These are phyloP conservation scores for Paraconiothyrium sp. DNA, from an alignment of 2,329 filamentous ascomycete species.

Conservation along the genomic window DNA sequence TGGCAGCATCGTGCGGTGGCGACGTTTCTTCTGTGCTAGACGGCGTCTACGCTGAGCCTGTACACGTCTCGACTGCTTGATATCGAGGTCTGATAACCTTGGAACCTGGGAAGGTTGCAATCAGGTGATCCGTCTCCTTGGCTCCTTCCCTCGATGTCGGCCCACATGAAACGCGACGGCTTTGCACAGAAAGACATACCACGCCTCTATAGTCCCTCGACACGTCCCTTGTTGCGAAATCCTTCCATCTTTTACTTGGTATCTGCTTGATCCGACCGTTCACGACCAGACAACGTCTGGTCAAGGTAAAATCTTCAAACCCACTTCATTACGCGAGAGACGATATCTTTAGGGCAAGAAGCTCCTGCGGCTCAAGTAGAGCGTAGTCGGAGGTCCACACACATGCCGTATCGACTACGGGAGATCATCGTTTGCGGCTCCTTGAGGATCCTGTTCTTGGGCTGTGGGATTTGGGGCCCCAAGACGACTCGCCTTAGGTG, in stretches of 20 bases:
- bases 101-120: background rate
- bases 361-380: background rate
- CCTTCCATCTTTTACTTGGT: no score
- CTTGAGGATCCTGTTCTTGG: conserved; percentile 7
- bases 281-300: background rate
- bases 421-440: conserved; percentile 11
- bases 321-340: background rate
- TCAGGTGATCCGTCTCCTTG: conserved; percentile 2
- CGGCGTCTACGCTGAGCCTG: background rate
- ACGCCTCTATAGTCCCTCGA: background rate
- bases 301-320: background rate
- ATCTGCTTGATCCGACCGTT: no score
- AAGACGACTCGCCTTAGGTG: conserved; percentile 3
- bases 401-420: background rate
- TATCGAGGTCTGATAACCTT: background rate
- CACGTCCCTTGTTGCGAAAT: no score
- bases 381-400: background rate
- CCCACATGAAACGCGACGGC: background rate
- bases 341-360: background rate
- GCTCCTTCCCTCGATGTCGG: background rate
- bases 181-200: background rate
- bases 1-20: background rate
- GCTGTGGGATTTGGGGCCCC: conserved; percentile 7
- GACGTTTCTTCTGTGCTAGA: background rate
- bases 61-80: background rate